Conservation (phyloP, 345 rosid genomes). For the Euphorbia tirucalli region DNA sequence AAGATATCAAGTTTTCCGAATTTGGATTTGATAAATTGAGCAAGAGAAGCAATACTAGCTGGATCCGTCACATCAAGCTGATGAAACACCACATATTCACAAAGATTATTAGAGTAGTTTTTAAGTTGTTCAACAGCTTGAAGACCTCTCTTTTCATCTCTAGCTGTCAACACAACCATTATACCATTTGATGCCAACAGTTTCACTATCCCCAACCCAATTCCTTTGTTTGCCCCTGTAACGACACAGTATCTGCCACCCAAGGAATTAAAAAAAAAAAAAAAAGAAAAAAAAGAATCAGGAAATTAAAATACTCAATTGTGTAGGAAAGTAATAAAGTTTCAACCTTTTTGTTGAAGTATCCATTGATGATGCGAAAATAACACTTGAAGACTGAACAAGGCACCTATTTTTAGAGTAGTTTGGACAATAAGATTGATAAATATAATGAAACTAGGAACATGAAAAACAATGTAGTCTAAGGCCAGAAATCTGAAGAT, state of each 20-base stretch:
- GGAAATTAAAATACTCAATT: too few relatives aligned
- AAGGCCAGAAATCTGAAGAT: too few relatives aligned
- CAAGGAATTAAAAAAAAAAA: too few relatives aligned
- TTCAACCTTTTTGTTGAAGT: neutral
- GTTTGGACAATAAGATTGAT: too few relatives aligned
- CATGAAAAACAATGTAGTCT: too few relatives aligned
- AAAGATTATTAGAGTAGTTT: neutral
- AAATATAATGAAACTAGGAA: too few relatives aligned
- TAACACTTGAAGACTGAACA: neutral
- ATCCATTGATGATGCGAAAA: neutral
- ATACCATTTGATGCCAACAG: conserved; percentile 13
- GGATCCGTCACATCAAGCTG: conserved; percentile 17
- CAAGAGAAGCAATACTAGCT: conserved; percentile 9
- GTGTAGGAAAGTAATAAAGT: neutral
- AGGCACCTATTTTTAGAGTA: too few relatives aligned
- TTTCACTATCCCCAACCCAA: conserved; percentile 26
- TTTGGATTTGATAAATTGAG: conserved; percentile 16
- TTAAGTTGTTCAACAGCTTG: conserved; percentile 8
- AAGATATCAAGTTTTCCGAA: conserved; percentile 28
- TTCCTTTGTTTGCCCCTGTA: conserved; percentile 35
- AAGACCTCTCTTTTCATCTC: conserved; percentile 16
- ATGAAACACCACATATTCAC: conserved; percentile 19
- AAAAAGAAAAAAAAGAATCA: too few relatives aligned
- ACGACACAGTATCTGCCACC: conserved; percentile 27
- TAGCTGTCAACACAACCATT: conserved; percentile 11